Conservation (phyloP, 306 rosid genomes). For the Mucuna pruriens region DNA sequence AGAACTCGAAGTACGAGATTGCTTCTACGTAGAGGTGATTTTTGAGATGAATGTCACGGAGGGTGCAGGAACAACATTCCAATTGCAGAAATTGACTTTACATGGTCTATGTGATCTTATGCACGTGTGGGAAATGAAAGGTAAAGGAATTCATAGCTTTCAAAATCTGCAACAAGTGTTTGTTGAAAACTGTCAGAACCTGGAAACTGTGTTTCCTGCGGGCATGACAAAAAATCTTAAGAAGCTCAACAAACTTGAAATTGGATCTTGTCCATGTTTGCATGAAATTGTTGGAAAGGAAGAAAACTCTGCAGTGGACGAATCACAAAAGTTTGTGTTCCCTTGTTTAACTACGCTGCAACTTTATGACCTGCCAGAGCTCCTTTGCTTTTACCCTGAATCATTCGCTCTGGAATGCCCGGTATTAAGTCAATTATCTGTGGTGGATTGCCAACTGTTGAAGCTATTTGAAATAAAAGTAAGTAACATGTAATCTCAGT, state of each 20-base stretch:
- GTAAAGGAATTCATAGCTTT: neutral
- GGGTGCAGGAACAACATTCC: neutral
- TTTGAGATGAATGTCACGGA: neutral
- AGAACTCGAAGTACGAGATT: neutral
- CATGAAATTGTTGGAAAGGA: neutral
- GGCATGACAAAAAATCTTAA: neutral
- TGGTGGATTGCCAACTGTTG: neutral
- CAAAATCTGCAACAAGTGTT: neutral
- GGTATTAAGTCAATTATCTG: accelerated
- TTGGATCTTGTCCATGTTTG: neutral
- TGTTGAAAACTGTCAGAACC: neutral
- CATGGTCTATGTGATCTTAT: neutral
- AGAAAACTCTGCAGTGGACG: neutral
- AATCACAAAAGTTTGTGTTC: neutral
- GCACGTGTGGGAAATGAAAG: neutral
- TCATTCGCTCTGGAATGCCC: neutral
- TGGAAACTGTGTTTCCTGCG: neutral
- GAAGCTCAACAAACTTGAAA: neutral
- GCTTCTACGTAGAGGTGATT: neutral
- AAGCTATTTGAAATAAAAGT: constrained; percentile 18
- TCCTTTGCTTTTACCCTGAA: constrained; percentile 5
- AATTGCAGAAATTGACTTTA: constrained; percentile 13
- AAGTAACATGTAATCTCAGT: neutral
- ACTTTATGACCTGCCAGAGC: neutral
- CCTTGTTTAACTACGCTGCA: neutral